Conservation (phyloP, 129 eudicot genomes). For the Escallonia rubra region DNA sequence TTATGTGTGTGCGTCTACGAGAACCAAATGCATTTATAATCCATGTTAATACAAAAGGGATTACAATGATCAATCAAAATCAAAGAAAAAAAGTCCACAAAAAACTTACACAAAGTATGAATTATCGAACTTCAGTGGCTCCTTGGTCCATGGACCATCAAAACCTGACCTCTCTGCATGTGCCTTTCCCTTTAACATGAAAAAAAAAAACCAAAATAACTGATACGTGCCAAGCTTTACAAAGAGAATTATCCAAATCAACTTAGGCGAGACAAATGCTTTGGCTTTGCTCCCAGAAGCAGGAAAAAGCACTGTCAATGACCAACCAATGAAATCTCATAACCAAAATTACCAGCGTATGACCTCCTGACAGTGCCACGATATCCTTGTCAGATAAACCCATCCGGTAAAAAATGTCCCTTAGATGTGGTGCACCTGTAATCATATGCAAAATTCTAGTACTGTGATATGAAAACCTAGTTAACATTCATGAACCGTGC, state of each 20-base stretch:
- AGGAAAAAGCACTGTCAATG: constrained; percentile 11
- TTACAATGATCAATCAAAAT: not conserved
- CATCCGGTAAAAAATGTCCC: constrained; percentile 88
- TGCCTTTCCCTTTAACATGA: constrained; percentile 69
- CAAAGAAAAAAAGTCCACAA: not conserved
- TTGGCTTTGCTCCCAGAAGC: not conserved
- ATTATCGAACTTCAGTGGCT: constrained; percentile 88
- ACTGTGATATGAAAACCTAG: not conserved
- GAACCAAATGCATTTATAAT: too few relatives aligned
- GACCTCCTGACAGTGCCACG: constrained; percentile 95
- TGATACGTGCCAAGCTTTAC: not conserved
- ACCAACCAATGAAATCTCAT: constrained; percentile 8
- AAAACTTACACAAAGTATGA: constrained; percentile 70
- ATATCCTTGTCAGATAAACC: constrained; percentile 91
- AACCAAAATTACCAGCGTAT: constrained; percentile 69
- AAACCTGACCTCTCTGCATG: constrained; percentile 97
- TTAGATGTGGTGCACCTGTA: constrained; percentile 76
- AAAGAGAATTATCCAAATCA: constrained; percentile 1
- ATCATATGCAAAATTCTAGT: constrained; percentile 1
- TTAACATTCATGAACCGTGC: not conserved
- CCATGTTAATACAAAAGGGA: too few relatives aligned
- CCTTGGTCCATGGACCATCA: constrained; percentile 95
- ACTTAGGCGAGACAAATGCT: not conserved
- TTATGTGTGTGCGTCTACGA: too few relatives aligned
- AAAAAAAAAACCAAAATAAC: constrained; percentile 11